A percentile compares a stretch with the other conserved stretches of the same genome.
Conservation (phyloP, 495 filamentous ascomycete genomes). For the Aspergillus nidulans region DNA sequence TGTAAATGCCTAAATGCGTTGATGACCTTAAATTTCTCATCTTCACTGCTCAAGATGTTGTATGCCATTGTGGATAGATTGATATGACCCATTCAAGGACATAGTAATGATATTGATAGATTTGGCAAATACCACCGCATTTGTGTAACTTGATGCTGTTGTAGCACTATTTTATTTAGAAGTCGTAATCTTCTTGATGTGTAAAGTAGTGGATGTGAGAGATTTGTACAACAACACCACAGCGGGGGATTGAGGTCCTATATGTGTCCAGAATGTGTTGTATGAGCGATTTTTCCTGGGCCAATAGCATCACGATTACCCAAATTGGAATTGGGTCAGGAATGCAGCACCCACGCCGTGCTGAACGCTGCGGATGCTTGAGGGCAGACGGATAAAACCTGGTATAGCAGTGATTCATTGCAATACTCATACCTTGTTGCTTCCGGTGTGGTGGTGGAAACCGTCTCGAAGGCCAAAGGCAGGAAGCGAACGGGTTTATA, state of each 20-base stretch:
- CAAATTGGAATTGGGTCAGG: background rate
- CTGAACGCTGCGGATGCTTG: background rate
- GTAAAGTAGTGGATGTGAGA: background rate
- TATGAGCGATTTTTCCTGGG: conserved; percentile 5
- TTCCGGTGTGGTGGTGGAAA: no score
- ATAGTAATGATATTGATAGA: conserved; percentile 12
- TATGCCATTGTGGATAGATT: conserved; percentile 4
- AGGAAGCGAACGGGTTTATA: background rate
- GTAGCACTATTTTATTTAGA: background rate
- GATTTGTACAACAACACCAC: background rate
- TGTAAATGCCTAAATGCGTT: background rate
- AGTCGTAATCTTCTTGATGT: background rate
- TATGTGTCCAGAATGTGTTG: background rate
- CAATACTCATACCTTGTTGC: no score
- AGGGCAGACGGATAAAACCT: background rate
- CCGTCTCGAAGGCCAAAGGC: no score
- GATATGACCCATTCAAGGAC: background rate
- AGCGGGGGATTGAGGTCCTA: background rate
- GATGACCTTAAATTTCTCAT: background rate
- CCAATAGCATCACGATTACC: background rate
- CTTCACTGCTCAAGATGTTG: conserved; percentile 1
- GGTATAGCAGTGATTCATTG: background rate
- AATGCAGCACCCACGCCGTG: background rate
- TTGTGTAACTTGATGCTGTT: background rate
- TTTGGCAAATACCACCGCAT: conserved; percentile 3